A percentile compares a stretch with the other conserved stretches of the same genome.
These are phyloP conservation scores for Coemansia sp. DNA, from an alignment of 192 early-diverging fungal genomes.

Conservation along the genomic window DNA sequence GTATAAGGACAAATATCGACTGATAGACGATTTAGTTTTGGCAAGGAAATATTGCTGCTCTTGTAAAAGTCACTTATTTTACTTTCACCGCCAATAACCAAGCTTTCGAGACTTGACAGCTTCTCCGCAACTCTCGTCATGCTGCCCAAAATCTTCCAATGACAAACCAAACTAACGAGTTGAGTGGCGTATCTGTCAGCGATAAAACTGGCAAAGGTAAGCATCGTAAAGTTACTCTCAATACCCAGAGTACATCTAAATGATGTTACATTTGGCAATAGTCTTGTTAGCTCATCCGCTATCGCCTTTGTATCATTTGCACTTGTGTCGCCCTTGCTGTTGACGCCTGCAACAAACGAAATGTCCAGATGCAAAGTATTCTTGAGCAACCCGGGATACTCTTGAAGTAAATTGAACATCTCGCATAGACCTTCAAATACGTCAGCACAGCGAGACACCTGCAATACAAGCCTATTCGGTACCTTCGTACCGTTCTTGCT, in stretches of 20 bases:
- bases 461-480: not conserved
- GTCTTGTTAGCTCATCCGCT: not conserved
- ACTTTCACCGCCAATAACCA: not conserved
- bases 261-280: constrained; percentile 1
- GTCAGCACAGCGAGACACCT: not conserved
- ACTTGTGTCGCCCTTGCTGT: not conserved
- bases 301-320: not conserved
- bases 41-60: not conserved
- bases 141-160: not conserved
- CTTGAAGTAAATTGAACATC: not conserved
- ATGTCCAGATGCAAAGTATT: not conserved
- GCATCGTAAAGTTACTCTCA: not conserved
- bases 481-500: not conserved
- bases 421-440: not conserved
- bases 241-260: not conserved
- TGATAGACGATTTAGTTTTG: not conserved
- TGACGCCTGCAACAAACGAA: not conserved
- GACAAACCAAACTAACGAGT: not conserved
- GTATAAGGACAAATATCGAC: not conserved
- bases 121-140: not conserved
- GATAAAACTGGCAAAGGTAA: not conserved
- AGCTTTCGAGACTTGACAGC: not conserved
- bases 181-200: not conserved
- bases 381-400: not conserved
- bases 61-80: not conserved